Evolutionary conservation across 169 alveolate species (phyloP).

Genomic region (Cryptosporidium andersoni): DNA sequence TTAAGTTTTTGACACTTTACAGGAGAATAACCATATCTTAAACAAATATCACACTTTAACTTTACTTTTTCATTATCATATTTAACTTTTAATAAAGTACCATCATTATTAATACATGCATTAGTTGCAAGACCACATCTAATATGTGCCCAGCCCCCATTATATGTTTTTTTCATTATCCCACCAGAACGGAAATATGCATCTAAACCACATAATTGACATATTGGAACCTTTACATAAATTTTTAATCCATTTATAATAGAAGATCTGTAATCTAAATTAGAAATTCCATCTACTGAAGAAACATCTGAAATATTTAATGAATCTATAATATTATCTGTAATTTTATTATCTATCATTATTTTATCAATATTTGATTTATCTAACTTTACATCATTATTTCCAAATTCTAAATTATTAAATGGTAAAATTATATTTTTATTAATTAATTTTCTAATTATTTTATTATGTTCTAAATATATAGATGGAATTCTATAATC

Average conservation of each 20-base stretch:
- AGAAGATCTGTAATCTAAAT: no score
- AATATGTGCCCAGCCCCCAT: slow-evolving; percentile 61
- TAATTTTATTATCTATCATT: slow-evolving; percentile 4
- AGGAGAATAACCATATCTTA: slow-evolving; percentile 39
- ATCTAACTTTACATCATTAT: background rate
- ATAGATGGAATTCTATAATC: no score
- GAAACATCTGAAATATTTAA: slow-evolving; percentile 1
- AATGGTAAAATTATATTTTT: no score
- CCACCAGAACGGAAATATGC: slow-evolving; percentile 64
- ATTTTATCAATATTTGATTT: background rate
- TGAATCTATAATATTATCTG: slow-evolving; percentile 1
- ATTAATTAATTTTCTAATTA: no score
- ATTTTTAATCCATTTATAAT: background rate
- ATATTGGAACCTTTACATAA: slow-evolving; percentile 43
- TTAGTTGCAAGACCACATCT: slow-evolving; percentile 51
- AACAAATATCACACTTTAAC: slow-evolving; percentile 55
- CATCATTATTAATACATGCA: slow-evolving; percentile 39
- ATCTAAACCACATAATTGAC: slow-evolving; percentile 64
- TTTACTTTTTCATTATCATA: slow-evolving; percentile 33
- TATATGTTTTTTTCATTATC: slow-evolving; percentile 54
- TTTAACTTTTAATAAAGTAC: slow-evolving; percentile 33
- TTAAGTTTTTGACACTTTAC: slow-evolving; percentile 40
- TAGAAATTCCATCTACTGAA: background rate
- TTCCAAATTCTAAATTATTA: background rate
- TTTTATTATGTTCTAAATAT: no score